Conservation (phyloP, 1,284 basidiomycete species). For the Rhodotorula sp. region DNA sequence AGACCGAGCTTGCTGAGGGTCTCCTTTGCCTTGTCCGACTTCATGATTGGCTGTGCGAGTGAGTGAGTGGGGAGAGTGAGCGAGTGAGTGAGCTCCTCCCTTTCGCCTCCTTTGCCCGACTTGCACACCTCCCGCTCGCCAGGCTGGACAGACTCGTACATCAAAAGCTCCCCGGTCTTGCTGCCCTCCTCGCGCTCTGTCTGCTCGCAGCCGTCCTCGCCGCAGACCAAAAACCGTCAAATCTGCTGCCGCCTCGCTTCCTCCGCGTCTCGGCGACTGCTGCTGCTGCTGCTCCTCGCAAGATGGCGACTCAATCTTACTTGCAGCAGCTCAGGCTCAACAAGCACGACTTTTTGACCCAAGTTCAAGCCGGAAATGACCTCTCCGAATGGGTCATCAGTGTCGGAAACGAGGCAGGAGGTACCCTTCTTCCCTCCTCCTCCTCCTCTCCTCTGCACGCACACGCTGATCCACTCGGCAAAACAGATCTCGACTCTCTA, state of each 20-base stretch:
- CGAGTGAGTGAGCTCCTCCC: background rate
- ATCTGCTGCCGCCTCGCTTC: slow-evolving; percentile 8
- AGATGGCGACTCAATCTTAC: slow-evolving; percentile 27
- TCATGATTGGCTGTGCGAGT: background rate
- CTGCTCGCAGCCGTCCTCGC: background rate
- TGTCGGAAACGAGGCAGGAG: slow-evolving; percentile 90
- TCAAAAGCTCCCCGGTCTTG: background rate
- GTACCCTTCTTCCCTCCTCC: too few species aligned
- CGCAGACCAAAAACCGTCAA: background rate
- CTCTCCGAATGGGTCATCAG: slow-evolving; percentile 71
- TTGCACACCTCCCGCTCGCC: background rate
- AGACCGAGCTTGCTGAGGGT: slow-evolving; percentile 67
- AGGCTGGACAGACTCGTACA: background rate
- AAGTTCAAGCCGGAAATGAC: slow-evolving; percentile 51
- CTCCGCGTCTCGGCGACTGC: background rate
- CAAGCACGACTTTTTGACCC: slow-evolving; percentile 56
- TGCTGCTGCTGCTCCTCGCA: background rate
- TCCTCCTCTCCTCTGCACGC: too few species aligned
- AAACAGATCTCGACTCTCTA: slow-evolving; percentile 80
- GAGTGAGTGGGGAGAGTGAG: background rate
- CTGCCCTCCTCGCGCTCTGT: background rate
- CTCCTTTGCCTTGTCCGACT: slow-evolving; percentile 22
- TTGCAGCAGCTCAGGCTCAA: slow-evolving; percentile 45
- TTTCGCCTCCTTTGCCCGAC: background rate
- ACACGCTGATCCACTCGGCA: background rate